Conservation (phyloP, 768 basidiomycete genomes). For the Boletales sp. region DNA sequence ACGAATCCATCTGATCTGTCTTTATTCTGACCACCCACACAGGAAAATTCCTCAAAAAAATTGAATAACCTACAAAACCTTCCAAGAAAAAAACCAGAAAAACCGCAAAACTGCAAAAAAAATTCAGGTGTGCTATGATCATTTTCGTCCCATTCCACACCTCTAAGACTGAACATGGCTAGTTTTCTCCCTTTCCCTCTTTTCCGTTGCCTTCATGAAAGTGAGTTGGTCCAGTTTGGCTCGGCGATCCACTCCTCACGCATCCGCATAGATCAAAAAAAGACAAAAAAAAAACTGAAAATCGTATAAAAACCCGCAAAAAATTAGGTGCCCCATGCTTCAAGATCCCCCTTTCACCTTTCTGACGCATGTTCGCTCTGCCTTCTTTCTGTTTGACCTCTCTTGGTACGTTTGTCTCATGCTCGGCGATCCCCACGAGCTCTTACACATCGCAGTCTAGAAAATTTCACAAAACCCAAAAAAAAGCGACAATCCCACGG, state of each 20-base stretch:
- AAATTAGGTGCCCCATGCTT: neutral
- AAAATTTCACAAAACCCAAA: neutral
- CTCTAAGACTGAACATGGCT: neutral
- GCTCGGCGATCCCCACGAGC: neutral
- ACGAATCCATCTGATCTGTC: neutral
- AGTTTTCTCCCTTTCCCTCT: neutral
- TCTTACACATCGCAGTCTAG: neutral
- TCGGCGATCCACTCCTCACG: neutral
- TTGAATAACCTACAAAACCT: neutral
- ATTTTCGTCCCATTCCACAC: neutral
- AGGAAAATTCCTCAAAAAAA: neutral
- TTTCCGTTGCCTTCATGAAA: neutral
- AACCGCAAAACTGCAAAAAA: neutral
- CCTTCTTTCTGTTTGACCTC: neutral
- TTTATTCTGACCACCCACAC: neutral
- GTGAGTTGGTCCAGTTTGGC: neutral
- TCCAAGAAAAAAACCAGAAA: too few species aligned
- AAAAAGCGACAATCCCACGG: slow-evolving; percentile 5
- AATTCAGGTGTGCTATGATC: neutral
- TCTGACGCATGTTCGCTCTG: neutral
- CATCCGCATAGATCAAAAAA: neutral
- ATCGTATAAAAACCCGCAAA: neutral
- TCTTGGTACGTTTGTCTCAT: neutral
- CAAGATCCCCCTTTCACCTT: neutral
- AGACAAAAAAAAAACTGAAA: neutral